Base-by-base conservation (phyloP, 2,329 filamentous ascomycete species). In the Claviceps pazoutovae region DNA sequence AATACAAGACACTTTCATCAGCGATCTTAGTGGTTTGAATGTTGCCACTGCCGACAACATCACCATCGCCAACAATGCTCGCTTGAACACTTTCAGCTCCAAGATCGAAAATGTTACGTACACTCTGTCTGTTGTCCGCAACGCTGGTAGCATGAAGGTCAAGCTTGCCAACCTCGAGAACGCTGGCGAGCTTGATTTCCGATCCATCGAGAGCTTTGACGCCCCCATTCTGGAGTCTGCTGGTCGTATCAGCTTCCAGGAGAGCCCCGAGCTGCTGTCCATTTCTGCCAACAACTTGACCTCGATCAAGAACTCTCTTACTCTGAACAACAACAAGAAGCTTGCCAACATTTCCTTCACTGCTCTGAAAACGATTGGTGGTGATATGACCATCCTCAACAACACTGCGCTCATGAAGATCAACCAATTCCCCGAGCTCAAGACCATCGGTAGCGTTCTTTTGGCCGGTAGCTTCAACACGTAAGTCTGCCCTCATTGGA, bases 21-120 rank as follows among this genome's bases (percentile, higher is more conserved):
- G 74, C 66, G 81, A 78, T 58, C 79, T 98, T 54, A 75, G 83
- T 58, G 89, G 88, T 64, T 86, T 98, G 66, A 85, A 88, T 66
- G 76, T 97, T 57, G 70, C 80, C 57, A 76, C 77, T n/a, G 83
- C 88, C 51, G 76, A 79, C 53, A 75, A 73, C 58, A 79, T 98
- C 66, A 75, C 86, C 67, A 84, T 98, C 70, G 84, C 87, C 78
- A 95, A 95, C 83, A 97, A 97, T 81, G 73, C 73, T 56, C 83
- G 84, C 65, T 77, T 98, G 60, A 80, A 78, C 64, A 75, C 74
- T 55, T 86, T 94, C 73, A 79, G 80, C 64, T 86, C 89, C 68
- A 79, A 85, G 65, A 76, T 97, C 54, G 76, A 76, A 67, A 91
- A 86, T 71, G 79, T 95, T 61, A 84, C 78, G 58, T 74, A 78